Conservation (phyloP, 805 yeast species). For the Isabelozyma gotoi region DNA sequence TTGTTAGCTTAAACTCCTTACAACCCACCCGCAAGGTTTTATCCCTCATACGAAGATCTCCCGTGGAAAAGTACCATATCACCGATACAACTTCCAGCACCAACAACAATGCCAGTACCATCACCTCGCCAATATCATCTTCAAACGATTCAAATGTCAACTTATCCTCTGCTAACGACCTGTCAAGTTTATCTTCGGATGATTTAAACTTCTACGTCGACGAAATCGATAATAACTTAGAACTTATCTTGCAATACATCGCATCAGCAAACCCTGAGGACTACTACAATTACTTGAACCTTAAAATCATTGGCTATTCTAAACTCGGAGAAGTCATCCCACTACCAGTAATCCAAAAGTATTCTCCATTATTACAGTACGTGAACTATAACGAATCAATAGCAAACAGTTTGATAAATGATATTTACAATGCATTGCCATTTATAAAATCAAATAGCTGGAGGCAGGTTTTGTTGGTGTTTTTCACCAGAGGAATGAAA, state of each 20-base stretch:
- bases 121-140: neutral
- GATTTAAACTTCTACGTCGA: constrained; percentile 8
- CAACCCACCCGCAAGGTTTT: neutral
- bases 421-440: constrained; percentile 21
- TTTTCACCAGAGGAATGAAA: constrained; percentile 28
- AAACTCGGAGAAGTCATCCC: constrained; percentile 28
- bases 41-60: neutral
- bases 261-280: constrained; percentile 37
- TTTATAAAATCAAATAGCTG: constrained; percentile 31
- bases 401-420: constrained; percentile 19
- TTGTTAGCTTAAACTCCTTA: neutral
- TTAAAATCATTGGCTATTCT: constrained; percentile 23
- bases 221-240: constrained; percentile 34
- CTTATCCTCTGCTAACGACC: neutral
- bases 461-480: constrained; percentile 35
- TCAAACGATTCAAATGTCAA: constrained; percentile 6
- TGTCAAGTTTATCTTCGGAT: constrained; percentile 1
- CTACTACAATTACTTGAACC: constrained; percentile 25
- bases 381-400: constrained; percentile 26
- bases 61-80: neutral
- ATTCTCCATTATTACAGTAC: constrained; percentile 33
- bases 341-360: constrained; percentile 23
- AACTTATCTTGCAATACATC: constrained; percentile 29
- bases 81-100: neutral
- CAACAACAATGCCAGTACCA: neutral